Conservation (phyloP, 345 rosid species). For the Durio zibethinus region DNA sequence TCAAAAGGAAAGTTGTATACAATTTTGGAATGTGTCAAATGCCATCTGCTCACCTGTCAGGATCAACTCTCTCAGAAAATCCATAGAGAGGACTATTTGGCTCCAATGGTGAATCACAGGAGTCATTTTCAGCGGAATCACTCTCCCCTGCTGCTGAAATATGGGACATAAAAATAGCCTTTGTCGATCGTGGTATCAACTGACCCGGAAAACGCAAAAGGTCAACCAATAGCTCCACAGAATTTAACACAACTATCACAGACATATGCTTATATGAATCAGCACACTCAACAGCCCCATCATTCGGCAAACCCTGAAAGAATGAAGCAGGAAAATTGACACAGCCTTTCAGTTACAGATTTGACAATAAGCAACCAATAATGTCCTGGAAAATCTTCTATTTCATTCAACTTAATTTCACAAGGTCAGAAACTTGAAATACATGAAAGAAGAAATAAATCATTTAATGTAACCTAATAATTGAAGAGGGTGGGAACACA, state of each 20-base stretch:
- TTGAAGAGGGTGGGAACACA: not conserved
- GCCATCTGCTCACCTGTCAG: conserved; percentile 57
- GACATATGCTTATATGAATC: conserved; percentile 89
- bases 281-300: conserved; percentile 68
- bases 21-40: conserved; percentile 15
- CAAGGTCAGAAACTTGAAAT: not conserved
- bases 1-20: conserved; percentile 13
- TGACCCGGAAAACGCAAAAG: conserved; percentile 95
- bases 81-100: conserved; percentile 97
- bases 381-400: not conserved
- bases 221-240: conserved; percentile 86
- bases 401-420: conserved; percentile 1
- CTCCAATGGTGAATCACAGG: conserved; percentile 95
- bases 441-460: conserved; percentile 5
- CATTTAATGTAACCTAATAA: not conserved
- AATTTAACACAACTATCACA: conserved; percentile 79
- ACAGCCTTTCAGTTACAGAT: conserved; percentile 14
- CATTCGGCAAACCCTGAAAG: conserved; percentile 86
- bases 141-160: conserved; percentile 96
- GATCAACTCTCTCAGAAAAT: conserved; percentile 60
- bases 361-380: conserved; percentile 1
- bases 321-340: not conserved
- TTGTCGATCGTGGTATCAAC: conserved; percentile 78
- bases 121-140: conserved; percentile 86
- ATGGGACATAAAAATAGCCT: conserved; percentile 86